These are phyloP conservation scores for Colletotrichum siamense DNA, from an alignment of 2,329 filamentous ascomycete species.

Conservation along the genomic window DNA sequence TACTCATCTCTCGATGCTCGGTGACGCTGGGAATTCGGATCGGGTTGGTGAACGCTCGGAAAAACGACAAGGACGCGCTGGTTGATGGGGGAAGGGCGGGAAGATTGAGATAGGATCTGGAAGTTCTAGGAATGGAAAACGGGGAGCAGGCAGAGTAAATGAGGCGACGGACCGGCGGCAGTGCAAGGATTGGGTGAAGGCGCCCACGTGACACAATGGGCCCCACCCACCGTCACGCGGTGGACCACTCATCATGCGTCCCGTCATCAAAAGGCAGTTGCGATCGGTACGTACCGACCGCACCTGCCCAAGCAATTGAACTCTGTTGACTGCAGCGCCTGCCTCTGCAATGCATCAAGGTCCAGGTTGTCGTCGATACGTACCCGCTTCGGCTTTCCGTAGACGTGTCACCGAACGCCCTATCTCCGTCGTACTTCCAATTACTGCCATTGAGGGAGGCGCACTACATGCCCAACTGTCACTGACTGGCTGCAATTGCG, in stretches of 20 bases:
- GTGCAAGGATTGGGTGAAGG: constrained; percentile 19
- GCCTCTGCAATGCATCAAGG: not conserved
- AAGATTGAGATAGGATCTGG: constrained; percentile 19
- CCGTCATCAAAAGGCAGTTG: constrained; percentile 13
- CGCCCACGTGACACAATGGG: not conserved
- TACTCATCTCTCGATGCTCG: constrained; percentile 85
- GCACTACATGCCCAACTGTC: not conserved
- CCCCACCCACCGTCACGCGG: constrained; percentile 16
- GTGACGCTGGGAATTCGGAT: constrained; percentile 18
- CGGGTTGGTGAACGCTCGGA: constrained; percentile 25
- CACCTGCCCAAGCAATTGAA: not conserved
- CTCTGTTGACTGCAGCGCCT: not conserved
- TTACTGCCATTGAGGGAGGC: not conserved
- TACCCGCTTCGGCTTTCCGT: constrained; percentile 14
- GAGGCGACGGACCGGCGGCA: constrained; percentile 22
- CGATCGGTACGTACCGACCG: not conserved
- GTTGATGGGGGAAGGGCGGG: constrained; percentile 26
- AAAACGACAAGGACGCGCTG: constrained; percentile 30
- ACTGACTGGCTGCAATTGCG: not conserved
- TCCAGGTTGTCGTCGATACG: not conserved
- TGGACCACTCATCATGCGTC: constrained; percentile 21
- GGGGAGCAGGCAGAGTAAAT: constrained; percentile 24
- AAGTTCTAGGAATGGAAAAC: constrained; percentile 23
- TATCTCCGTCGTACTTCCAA: constrained; percentile 5
- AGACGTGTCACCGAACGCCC: constrained; percentile 17